A percentile compares a stretch with the other conserved stretches of the same genome.
Evolutionary conservation across 345 rosid genomes (phyloP).

Genomic region (Citrus inodora): DNA sequence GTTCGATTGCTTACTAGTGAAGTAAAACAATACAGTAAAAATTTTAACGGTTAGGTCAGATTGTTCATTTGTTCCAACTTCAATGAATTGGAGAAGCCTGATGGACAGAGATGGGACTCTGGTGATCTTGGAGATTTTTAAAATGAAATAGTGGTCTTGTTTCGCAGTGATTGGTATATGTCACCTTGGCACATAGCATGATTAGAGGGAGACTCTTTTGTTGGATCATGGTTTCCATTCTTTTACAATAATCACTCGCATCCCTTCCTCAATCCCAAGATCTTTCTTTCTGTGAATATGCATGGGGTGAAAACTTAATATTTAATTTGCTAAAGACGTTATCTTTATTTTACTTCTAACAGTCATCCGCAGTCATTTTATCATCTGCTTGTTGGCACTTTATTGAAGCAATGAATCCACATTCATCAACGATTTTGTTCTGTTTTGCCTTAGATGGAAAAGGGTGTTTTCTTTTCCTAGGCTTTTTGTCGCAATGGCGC

Average conservation of each 20-base stretch:
- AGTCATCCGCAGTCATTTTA: neutral
- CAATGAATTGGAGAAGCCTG: neutral
- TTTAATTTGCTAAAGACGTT: slow-evolving; percentile 10
- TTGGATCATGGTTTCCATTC: slow-evolving; percentile 9
- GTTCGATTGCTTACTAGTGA: neutral
- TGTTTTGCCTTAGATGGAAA: neutral
- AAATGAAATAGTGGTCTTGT: neutral
- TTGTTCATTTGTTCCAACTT: neutral
- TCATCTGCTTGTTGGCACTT: slow-evolving; percentile 6
- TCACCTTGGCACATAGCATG: neutral
- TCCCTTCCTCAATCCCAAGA: slow-evolving; percentile 13
- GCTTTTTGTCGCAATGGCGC: slow-evolving; percentile 4
- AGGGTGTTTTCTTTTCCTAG: slow-evolving; percentile 5
- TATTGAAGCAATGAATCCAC: slow-evolving; percentile 8
- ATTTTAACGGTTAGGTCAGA: neutral
- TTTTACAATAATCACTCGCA: neutral
- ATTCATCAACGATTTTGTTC: neutral
- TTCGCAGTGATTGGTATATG: neutral
- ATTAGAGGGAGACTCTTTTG: neutral
- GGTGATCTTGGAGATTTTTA: neutral
- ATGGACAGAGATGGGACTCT: neutral
- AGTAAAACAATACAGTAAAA: neutral
- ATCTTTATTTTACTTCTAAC: slow-evolving; percentile 4
- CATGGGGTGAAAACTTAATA: neutral
- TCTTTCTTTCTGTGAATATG: slow-evolving; percentile 5